Base-by-base conservation (phyloP, 768 basidiomycete genomes). In the Phylloporus scabripes region DNA sequence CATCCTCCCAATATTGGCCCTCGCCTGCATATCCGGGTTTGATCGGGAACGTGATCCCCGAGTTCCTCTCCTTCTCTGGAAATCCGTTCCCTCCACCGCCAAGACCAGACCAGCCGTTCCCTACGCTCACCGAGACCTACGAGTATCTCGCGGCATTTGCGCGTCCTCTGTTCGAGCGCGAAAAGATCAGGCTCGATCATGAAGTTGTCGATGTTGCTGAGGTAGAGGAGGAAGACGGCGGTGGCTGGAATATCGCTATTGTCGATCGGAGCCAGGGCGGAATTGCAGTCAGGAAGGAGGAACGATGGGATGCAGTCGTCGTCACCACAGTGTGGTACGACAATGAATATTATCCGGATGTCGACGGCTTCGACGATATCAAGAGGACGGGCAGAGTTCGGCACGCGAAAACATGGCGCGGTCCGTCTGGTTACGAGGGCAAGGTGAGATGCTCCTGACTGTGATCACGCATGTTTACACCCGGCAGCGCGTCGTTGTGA, bases 271-370 rank as follows among this genome's bases (percentile, higher is more conserved):
- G 59, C 44, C 33, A 53, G 7, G 61, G 49, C 4, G 61, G 63
- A 15, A 0, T 34, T 9, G 61, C 55, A 2, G 14, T 45, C 5
- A 63, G 58, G 33, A 46, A 53, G 3, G 69, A 70, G 26, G 74
- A 77, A 46, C 46, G 50, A 2, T 77, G 78, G 78, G 77, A 79
- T 42, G 75, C 72, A 0, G 70, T 78, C 5, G 71, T 78, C n/a
- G 52, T 78, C 23, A 70, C 75, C 11, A 69, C 64, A 2, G 70
- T 74, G 14, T 77, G 69, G 70, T 74, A 71, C 51, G 76, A 78
- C 51, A 68, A 72, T 43, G 70, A 66, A 5, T 61, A 74, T 7
- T 78, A 72, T 67, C 78, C 78, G 0, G 36, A 54, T 14, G 69
- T 74, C 4, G 66, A 70, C 2, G 78, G 76, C 0, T 51, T 79